phyloP scores from a whole-genome alignment of 1,284 basidiomycete species.

The Ustilago nuda region DNA sequence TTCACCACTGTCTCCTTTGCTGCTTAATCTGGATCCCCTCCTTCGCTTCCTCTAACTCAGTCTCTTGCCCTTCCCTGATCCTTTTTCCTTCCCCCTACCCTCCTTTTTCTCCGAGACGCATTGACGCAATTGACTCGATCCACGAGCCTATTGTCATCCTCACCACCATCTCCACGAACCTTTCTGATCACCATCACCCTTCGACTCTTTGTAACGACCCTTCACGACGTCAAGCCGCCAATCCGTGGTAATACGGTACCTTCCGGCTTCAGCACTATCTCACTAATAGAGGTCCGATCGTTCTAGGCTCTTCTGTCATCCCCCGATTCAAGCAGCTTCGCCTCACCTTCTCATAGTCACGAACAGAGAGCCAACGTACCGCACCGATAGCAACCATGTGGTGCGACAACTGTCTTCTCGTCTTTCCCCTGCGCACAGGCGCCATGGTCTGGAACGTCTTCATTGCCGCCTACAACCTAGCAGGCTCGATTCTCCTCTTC shows the following conservation, averaged over 20 bases:
- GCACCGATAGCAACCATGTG: slow-evolving; percentile 33
- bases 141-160: not conserved
- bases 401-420: slow-evolving; percentile 63
- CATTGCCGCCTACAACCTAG: slow-evolving; percentile 78
- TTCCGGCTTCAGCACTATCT: not conserved
- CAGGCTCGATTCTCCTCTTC: slow-evolving; percentile 78
- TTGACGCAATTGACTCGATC: not conserved
- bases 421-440: slow-evolving; percentile 70
- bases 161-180: not conserved
- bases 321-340: not conserved
- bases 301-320: too few species aligned
- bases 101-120: not conserved
- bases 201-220: not conserved
- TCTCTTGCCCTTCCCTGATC: not conserved
- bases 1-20: not conserved
- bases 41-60: not conserved
- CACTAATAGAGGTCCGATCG: not conserved
- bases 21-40: not conserved
- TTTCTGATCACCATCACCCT: slow-evolving; percentile 2
- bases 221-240: not conserved
- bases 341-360: not conserved
- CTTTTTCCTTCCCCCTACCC: not conserved
- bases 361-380: not conserved
- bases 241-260: not conserved
- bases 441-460: slow-evolving; percentile 80